Conservation (phyloP, 177 flowering plant genomes). For the Tripterygium wilfordii region DNA sequence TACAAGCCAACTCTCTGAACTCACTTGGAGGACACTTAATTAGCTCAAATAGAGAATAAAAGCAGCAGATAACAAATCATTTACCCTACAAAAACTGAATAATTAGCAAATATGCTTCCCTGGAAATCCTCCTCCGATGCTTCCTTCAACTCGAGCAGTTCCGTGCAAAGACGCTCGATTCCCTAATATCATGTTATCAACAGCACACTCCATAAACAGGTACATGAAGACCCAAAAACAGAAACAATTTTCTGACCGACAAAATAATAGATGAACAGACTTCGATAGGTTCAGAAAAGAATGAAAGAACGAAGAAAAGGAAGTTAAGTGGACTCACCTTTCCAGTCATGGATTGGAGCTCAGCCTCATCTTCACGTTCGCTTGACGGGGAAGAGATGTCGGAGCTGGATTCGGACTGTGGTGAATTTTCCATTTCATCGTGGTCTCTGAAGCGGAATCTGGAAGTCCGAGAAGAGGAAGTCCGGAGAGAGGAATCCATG, state of each 20-base stretch:
- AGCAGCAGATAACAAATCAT: background rate
- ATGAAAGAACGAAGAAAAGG: too few species aligned
- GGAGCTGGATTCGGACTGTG: conserved; percentile 20
- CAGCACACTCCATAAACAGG: background rate
- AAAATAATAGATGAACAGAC: too few species aligned
- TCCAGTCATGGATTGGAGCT: conserved; percentile 57
- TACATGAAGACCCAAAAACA: background rate
- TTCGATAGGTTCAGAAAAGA: too few species aligned
- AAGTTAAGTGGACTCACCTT: conserved; percentile 43
- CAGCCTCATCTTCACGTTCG: conserved; percentile 18
- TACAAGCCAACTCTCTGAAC: too few species aligned
- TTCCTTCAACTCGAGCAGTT: conserved; percentile 54
- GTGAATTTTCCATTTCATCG: conserved; percentile 19
- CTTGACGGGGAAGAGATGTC: conserved; percentile 21
- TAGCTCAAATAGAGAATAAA: background rate
- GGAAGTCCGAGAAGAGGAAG: conserved; percentile 8
- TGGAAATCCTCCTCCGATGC: conserved; percentile 59
- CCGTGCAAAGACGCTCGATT: conserved; percentile 61
- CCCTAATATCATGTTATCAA: conserved; percentile 28
- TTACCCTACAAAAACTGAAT: conserved; percentile 51
- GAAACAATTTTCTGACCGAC: background rate
- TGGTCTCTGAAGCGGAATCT: conserved; percentile 54
- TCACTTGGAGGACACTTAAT: too few species aligned
- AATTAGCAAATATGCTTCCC: conserved; percentile 35
- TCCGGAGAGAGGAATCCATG: background rate